Evolutionary conservation across 148 eudicot species (phyloP), one percentile per base, ranked within the genome.

Genomic region (Vaccinium darrowii): DNA sequence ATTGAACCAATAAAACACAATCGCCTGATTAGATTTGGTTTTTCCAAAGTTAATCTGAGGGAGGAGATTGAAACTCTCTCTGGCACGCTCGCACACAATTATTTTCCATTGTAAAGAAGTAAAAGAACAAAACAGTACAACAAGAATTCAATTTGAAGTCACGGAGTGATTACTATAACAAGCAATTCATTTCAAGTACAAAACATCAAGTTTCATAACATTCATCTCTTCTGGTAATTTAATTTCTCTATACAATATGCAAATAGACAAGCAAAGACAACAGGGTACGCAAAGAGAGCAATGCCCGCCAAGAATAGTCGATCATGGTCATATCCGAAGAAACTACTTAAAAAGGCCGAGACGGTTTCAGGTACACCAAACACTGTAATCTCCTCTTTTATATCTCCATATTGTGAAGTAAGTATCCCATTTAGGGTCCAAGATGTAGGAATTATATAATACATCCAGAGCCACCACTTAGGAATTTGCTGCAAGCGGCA

Each of bases 381-480:
- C 2, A 87, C 94, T 5, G 50, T 10, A 54, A 94, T 92, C 7
- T 58, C 15, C 23, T 83, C 47, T 43, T 43, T 0, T 43, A 43
- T 43, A 43, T 43, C 47, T 43, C 47, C 47, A 43, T 43, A 43
- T 84, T 95, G 98, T 7, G 98, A 92, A 50, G 91, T 87, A 18
- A 91, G 91, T 87, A 93, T 63, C 56, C 89, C 97, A 47, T 91
- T 87, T 15, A 95, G 81, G 1, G 92, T 84, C 97, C 98, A 95
- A 12, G 96, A 91, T 43, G 95, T 88, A 4, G 97, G 95, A 78
- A 84, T 81, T 52, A 92, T n/a, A 58, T 92, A 92, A 79, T 85
- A 95, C 63, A 93, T 82, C 98, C 98, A 95, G 3, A 92, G 57
- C 96, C 98, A 95, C 95, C 95, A 93, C 76, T 88, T 91, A 1